Base-by-base conservation (phyloP, 345 rosid genomes). In the Heritiera littoralis region DNA sequence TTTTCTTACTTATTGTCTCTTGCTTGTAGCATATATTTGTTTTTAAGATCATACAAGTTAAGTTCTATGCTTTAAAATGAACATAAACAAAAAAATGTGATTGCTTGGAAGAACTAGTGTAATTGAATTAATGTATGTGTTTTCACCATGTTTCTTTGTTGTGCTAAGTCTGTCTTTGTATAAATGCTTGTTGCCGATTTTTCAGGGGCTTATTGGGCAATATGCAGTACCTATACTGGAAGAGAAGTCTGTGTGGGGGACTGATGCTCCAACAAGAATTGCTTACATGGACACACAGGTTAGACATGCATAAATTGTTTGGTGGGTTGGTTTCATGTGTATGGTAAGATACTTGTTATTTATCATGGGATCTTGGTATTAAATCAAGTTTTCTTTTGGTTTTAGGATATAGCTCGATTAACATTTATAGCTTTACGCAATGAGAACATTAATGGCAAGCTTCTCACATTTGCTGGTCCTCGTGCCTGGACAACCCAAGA, bases 221-320 rank as follows among this genome's bases (percentile, higher is more conserved):
- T 96, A 96, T 85, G 97, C 99, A 40, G 97, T 93, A 17, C 99
- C 99, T 23, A 89, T 96, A 80, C 85, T 91, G 28, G 99, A 94
- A 86, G 99, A 96, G 38, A 91, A 96, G 80, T 92, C 99, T 18
- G 98, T 96, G 66, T 96, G 99, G 98, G 99, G 99, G 82, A 96
- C 99, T 0, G 98, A 96, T 86, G 99, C 99, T 55, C 98, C 94
- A 17, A 94, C 98, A 2, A 89, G 97, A 86, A 91, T 93, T 59
- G 98, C 99, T 61, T 96, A 96, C 83, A 94, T 96, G 99, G 99
- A 96, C 81, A 96, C 99, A 18, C 99, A 93, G 91, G 98, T 94
- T 59, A 77, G 41, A 76, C 49, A 52, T 72, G 72, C 75, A 61
- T 78, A 56, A 52, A 70, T 35, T 43, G 5, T 51, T 70, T 65